phyloP scores from a whole-genome alignment of 495 filamentous ascomycete genomes.

The Penicillium argentinense region DNA sequence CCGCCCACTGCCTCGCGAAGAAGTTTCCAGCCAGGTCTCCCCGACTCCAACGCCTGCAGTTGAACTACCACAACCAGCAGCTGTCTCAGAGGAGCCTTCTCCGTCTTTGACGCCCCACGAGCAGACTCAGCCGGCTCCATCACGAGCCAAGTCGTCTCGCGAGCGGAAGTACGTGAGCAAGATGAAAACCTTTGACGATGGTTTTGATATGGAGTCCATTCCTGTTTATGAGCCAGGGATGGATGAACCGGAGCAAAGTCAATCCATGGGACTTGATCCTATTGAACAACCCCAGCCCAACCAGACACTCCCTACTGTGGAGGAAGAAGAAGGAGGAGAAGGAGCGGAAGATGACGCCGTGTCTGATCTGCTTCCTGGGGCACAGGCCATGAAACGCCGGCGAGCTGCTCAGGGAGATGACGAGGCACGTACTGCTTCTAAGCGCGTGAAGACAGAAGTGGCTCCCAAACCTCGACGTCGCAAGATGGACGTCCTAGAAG shows the following conservation, averaged over 20 bases:
- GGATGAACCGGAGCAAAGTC: slow-evolving; percentile 12
- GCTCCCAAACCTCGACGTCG: slow-evolving; percentile 42
- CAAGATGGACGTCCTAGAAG: slow-evolving; percentile 69
- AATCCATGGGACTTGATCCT: slow-evolving; percentile 30
- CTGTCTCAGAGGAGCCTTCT: background rate
- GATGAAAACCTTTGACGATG: slow-evolving; percentile 75
- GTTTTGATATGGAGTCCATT: slow-evolving; percentile 47
- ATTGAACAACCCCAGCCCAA: slow-evolving; percentile 6
- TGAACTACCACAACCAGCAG: background rate
- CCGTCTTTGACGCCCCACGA: slow-evolving; percentile 6
- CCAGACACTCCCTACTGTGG: slow-evolving; percentile 20
- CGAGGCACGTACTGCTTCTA: slow-evolving; percentile 6
- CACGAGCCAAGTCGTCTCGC: slow-evolving; percentile 29
- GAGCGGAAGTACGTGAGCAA: slow-evolving; percentile 51
- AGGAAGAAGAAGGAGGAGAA: slow-evolving; percentile 44
- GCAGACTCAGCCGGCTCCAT: slow-evolving; percentile 10
- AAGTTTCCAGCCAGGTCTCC: slow-evolving; percentile 17
- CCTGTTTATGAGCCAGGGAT: slow-evolving; percentile 33
- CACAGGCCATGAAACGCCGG: slow-evolving; percentile 70
- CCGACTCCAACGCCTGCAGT: slow-evolving; percentile 1
- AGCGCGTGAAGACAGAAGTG: slow-evolving; percentile 19
- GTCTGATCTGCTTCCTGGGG: slow-evolving; percentile 66
- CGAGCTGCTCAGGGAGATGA: slow-evolving; percentile 31
- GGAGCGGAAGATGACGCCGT: slow-evolving; percentile 55
- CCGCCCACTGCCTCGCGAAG: slow-evolving; percentile 53